Evolutionary conservation across 176 grass and related monocot genomes (phyloP).

Genomic region (Coix lacrymajobi): DNA sequence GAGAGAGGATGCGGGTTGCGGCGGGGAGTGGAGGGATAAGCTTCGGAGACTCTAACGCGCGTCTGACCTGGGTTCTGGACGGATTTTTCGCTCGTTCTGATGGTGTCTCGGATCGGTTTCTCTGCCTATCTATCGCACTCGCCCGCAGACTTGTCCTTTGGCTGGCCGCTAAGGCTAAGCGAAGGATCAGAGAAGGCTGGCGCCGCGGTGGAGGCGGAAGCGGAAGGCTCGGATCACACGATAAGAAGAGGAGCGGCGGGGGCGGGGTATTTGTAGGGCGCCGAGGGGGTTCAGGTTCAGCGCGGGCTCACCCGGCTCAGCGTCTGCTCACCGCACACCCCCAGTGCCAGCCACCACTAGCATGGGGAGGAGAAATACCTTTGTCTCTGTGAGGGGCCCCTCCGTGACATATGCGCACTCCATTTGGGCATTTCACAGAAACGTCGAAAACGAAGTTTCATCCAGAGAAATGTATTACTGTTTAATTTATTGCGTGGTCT

Average conservation of each 20-base stretch:
- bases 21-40: conserved; percentile 13
- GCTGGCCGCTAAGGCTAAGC: neutral
- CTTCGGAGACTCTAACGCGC: conserved; percentile 20
- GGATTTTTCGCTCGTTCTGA: neutral
- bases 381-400: conserved; percentile 27
- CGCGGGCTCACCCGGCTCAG: neutral
- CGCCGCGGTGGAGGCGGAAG: neutral
- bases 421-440: neutral
- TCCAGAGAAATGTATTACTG: neutral
- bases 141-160: neutral
- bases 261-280: conserved; percentile 57
- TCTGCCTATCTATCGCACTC: neutral
- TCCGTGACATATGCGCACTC: conserved; percentile 39
- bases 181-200: neutral
- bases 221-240: neutral
- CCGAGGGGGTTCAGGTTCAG: neutral
- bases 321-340: conserved; percentile 4
- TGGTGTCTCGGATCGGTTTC: neutral
- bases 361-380: conserved; percentile 41
- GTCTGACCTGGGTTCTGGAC: neutral
- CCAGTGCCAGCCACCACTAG: conserved; percentile 11
- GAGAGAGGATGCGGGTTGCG: conserved; percentile 9
- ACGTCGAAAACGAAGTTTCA: neutral
- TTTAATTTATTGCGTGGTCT: neutral
- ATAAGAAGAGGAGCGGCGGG: conserved; percentile 18